Evolutionary conservation across 1,284 basidiomycete genomes (phyloP).

Genomic region (Trichosporon coremiiforme): DNA sequence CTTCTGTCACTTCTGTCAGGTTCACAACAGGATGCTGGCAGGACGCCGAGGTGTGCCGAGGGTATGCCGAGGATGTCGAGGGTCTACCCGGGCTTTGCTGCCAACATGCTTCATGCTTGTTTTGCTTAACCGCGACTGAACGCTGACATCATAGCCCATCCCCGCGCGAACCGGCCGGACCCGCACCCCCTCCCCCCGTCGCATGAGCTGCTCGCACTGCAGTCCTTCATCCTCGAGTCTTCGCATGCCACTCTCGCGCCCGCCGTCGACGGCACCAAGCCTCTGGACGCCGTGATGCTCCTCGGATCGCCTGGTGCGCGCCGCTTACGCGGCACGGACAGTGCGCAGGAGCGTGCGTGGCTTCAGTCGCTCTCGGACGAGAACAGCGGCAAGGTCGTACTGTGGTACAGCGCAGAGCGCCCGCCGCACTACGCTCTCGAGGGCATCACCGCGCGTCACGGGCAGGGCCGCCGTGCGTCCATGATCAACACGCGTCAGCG

Average conservation of each 20-base stretch:
- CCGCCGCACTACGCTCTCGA: constrained; percentile 42
- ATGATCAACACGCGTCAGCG: constrained; percentile 38
- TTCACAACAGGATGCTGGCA: neutral
- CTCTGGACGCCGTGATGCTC: constrained; percentile 49
- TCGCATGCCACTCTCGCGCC: constrained; percentile 44
- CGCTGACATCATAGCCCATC: constrained; percentile 28
- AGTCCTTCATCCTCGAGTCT: constrained; percentile 50
- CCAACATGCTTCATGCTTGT: neutral
- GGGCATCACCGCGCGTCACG: constrained; percentile 38
- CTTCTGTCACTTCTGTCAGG: neutral
- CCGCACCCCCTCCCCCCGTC: constrained; percentile 43
- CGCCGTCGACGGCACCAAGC: constrained; percentile 37
- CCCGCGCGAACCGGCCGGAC: constrained; percentile 33
- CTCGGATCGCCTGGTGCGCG: constrained; percentile 39
- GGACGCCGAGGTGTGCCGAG: neutral
- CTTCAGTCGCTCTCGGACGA: constrained; percentile 42
- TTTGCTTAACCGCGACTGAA: neutral
- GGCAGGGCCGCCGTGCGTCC: constrained; percentile 34
- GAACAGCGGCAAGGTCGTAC: constrained; percentile 39
- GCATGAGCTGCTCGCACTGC: constrained; percentile 55
- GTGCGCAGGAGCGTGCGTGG: constrained; percentile 35
- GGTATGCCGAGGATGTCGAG: neutral
- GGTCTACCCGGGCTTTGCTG: neutral
- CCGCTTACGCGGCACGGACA: constrained; percentile 35
- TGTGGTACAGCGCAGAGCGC: constrained; percentile 42